A percentile compares a stretch with the other conserved stretches of the same genome.
These are phyloP conservation scores for Gossypium trilobum DNA, from an alignment of 441 rosid genomes.

Conservation along the genomic window DNA sequence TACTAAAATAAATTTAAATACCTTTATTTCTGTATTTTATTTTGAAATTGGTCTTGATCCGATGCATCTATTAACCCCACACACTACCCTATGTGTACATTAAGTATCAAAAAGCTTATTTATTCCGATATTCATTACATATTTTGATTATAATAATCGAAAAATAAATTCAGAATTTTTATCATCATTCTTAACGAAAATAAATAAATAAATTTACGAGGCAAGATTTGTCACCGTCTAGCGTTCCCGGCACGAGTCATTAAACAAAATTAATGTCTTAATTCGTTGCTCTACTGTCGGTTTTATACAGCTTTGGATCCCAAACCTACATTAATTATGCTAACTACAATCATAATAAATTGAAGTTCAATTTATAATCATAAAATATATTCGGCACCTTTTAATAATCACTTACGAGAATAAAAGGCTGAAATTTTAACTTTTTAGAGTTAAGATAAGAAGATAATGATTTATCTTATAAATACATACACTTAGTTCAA, in stretches of 20 bases:
- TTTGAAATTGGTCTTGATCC: constrained; percentile 1
- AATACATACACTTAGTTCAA: background rate
- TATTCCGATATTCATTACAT: background rate
- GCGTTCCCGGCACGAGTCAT: constrained; percentile 12
- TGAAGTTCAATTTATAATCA: background rate
- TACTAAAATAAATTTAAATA: background rate
- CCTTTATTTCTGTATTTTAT: too few species aligned
- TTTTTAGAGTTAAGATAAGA: background rate
- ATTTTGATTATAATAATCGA: too few species aligned
- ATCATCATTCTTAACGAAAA: too few species aligned
- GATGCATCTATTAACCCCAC: background rate
- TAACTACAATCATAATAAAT: background rate
- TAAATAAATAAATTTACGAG: too few species aligned
- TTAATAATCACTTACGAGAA: background rate
- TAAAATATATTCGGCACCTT: background rate
- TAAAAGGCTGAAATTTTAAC: background rate
- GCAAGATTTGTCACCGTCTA: too few species aligned
- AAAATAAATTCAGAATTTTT: too few species aligned
- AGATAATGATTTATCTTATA: background rate
- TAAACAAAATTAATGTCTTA: too few species aligned
- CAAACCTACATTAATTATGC: background rate
- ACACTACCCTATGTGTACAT: background rate
- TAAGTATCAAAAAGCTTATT: background rate
- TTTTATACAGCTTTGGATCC: background rate
- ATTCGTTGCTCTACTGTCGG: background rate